phyloP scores from a whole-genome alignment of 1,284 basidiomycete genomes.

The Tranzscheliella williamsii region DNA sequence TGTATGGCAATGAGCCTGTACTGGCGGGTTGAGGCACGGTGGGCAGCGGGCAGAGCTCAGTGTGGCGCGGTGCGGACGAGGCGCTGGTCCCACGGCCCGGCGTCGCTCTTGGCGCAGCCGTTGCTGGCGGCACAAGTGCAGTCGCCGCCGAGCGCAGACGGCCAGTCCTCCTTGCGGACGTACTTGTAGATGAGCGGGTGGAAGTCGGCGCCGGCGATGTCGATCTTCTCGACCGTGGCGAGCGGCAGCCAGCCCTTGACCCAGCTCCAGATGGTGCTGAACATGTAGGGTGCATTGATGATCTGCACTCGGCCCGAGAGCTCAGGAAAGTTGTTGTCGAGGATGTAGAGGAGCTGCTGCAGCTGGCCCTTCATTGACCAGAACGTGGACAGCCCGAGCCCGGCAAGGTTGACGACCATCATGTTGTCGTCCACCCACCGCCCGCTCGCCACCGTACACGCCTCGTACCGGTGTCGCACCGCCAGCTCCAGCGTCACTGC shows the following conservation, averaged over 20 bases:
- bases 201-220: slow-evolving; percentile 53
- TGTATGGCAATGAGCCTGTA: too few species aligned
- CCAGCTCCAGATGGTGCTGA: slow-evolving; percentile 53
- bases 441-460: slow-evolving; percentile 33
- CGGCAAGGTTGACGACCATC: slow-evolving; percentile 57
- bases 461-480: slow-evolving; percentile 47
- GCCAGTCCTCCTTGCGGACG: slow-evolving; percentile 46
- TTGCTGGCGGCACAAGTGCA: slow-evolving; percentile 35
- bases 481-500: slow-evolving; percentile 56
- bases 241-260: slow-evolving; percentile 57
- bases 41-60: neutral
- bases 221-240: slow-evolving; percentile 55
- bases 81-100: slow-evolving; percentile 48
- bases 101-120: slow-evolving; percentile 41
- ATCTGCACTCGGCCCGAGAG: slow-evolving; percentile 56
- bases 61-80: slow-evolving; percentile 9
- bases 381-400: slow-evolving; percentile 51
- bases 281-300: slow-evolving; percentile 57
- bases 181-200: slow-evolving; percentile 33
- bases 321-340: slow-evolving; percentile 59
- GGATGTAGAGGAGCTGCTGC: slow-evolving; percentile 46
- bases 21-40: too few species aligned
- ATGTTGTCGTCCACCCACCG: slow-evolving; percentile 56
- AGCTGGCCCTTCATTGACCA: slow-evolving; percentile 56
- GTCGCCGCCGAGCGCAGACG: slow-evolving; percentile 47